Percentiles rank a stretch among this genome's conserved stretches.
Evolutionary conservation across 371 early-diverging fungal species (phyloP).

Genomic region (Apophysomyces trapeziformis): DNA sequence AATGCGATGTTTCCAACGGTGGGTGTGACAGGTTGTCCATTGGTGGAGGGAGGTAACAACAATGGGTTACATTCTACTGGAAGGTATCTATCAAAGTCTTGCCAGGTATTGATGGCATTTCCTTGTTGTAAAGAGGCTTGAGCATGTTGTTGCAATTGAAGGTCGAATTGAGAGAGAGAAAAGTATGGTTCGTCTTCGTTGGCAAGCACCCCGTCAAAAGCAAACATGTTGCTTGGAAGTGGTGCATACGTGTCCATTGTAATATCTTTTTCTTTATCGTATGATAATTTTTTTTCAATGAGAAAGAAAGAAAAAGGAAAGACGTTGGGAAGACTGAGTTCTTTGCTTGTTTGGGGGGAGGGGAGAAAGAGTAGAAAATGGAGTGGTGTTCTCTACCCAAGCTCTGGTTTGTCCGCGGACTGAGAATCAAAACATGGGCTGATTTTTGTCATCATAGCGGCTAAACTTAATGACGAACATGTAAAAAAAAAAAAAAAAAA

Average conservation of each 20-base stretch:
- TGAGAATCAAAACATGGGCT: slow-evolving; percentile 6
- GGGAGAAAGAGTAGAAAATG: no score
- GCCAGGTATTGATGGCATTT: slow-evolving; percentile 26
- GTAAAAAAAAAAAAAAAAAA: neutral
- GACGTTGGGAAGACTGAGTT: neutral
- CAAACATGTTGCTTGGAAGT: slow-evolving; percentile 5
- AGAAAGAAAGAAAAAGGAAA: neutral
- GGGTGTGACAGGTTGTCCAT: slow-evolving; percentile 7
- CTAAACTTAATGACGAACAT: slow-evolving; percentile 5
- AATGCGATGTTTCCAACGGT: slow-evolving; percentile 7
- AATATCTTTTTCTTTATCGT: neutral
- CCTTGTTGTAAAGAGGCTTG: slow-evolving; percentile 41
- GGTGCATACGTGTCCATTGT: slow-evolving; percentile 4
- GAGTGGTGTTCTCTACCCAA: no score
- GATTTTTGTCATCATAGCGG: slow-evolving; percentile 8
- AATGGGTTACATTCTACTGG: slow-evolving; percentile 27
- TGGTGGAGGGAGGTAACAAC: slow-evolving; percentile 12
- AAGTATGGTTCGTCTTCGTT: slow-evolving; percentile 29
- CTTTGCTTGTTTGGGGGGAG: neutral
- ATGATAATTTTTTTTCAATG: neutral
- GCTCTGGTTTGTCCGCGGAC: slow-evolving; percentile 1
- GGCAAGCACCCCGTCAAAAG: slow-evolving; percentile 14
- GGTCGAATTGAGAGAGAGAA: slow-evolving; percentile 44
- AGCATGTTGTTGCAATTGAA: slow-evolving; percentile 49
- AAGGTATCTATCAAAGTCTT: slow-evolving; percentile 45